Base-by-base conservation (phyloP, 371 early-diverging fungal species). In the Phascolomyces articulosus region DNA sequence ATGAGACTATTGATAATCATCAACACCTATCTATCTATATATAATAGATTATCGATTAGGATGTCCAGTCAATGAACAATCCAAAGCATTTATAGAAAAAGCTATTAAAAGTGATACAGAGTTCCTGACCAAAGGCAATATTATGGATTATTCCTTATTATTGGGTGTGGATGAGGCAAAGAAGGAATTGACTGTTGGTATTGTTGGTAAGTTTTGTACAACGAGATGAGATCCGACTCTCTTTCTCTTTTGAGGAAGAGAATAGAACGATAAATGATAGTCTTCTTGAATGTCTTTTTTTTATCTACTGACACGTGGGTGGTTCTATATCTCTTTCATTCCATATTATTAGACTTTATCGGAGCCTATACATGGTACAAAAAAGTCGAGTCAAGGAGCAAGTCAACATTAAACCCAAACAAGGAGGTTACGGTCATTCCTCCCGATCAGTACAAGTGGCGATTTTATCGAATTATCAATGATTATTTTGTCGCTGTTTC, bases 361-460 rank as follows among this genome's bases (percentile, higher is more conserved):
- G 90, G 97, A 21, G 90, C 96, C 0, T 97, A 90, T 68, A 97
- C 97, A 0, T 96, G 95, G 95, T 95, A 94, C 79, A 97, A 96
- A 76, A 88, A 90, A 65, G 79, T 97, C 13, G 97, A 97, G 76
- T 91, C 87, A 62, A 93, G 87, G 79, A 93, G 95, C 58, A 97
- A 96, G 81, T 93, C 95, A 10, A 90, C 94, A 1, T 83, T 91
- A 21, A 70, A 86, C 64, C 74, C 89, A 72, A 58, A 90, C 84
- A 70, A 90, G 82, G 80, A 93, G 80, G 95, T 95, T 11, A 97
- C 97, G 1, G 93, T 97, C 29, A 77, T 96, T 21, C 92, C 95
- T 15, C 97, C 97, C 13, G 86, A 90, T 55, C 92, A 93, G 74
- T 97, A 97, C 80, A 93, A 87, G 69, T 80, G 82, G 20, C 81